Conservation (phyloP, 2,329 filamentous ascomycete species). For the Macrophomina phaseolina region DNA sequence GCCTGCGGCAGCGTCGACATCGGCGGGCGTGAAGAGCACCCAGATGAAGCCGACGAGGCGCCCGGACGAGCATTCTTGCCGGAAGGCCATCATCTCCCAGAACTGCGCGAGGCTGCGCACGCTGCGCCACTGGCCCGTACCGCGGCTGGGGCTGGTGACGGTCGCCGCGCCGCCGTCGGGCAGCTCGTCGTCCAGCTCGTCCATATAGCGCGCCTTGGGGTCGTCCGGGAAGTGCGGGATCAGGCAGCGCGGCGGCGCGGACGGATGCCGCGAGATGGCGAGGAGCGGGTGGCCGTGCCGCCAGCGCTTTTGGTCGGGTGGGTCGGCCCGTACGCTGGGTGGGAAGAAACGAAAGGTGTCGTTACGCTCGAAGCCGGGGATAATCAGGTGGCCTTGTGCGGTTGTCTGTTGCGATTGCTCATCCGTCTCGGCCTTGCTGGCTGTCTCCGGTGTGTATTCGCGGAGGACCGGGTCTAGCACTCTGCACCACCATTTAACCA, state of each 20-base stretch:
- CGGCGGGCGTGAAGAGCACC: constrained; percentile 77
- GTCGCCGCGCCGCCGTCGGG: constrained; percentile 38
- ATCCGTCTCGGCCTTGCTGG: constrained; percentile 30
- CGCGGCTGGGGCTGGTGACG: constrained; percentile 48
- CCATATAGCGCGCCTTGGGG: constrained; percentile 86
- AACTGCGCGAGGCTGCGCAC: constrained; percentile 87
- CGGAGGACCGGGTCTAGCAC: constrained; percentile 78
- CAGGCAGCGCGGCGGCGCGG: constrained; percentile 79
- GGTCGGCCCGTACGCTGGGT: constrained; percentile 48
- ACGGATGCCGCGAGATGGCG: constrained; percentile 70
- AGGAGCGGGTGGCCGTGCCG: constrained; percentile 72
- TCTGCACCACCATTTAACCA: constrained; percentile 96
- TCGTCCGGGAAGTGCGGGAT: constrained; percentile 94
- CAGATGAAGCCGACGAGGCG: constrained; percentile 93
- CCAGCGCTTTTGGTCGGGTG: constrained; percentile 51
- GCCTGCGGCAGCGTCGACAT: constrained; percentile 31
- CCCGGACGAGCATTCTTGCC: constrained; percentile 94
- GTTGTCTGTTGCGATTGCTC: constrained; percentile 39
- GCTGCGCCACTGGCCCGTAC: constrained; percentile 78
- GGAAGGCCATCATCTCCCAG: constrained; percentile 97
- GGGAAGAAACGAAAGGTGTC: constrained; percentile 85
- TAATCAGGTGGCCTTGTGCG: constrained; percentile 79
- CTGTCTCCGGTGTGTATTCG: constrained; percentile 50
- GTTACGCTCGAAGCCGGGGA: constrained; percentile 83
- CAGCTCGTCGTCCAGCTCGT: constrained; percentile 86